Base-by-base conservation (phyloP, 768 basidiomycete genomes). In the Podaxis rugospora region DNA sequence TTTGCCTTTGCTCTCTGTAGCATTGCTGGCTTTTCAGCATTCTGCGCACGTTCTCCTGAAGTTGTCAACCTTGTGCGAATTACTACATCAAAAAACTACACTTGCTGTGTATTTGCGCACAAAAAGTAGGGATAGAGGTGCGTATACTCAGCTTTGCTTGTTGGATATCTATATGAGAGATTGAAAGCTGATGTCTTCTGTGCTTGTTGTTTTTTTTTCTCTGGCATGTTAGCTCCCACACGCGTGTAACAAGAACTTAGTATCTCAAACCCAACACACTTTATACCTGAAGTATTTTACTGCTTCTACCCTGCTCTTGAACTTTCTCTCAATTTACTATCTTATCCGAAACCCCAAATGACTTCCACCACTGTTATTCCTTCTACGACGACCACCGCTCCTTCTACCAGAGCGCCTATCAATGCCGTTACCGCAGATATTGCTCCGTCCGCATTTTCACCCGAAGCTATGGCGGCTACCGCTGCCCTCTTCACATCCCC, bases 331-430 rank as follows among this genome's bases (percentile, higher is more conserved):
- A 23, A 39, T 39, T 55, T 55, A 9, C 52, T 18, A 53, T 55
- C 47, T 52, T 65, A 51, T 46, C 62, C 56, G 37, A 58, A 57
- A 62, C 49, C 40, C 58, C 65, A 66, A 66, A 72, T 70, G 68
- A 51, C 69, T 28, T 63, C 66, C 51, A 63, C 62, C 64, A 68
- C 66, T 70, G 69, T 64, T 70, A 72, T 77, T 73, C 27, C 51
- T 35, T 6, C 51, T 18, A n/a, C 28, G 0, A 32, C 51, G 3
- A 28, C 35, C 51, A 52, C 27, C 13, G 9, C 4, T 32, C n/a
- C 50, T 14, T 16, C 21, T 3, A 1, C 18, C 46, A 47, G 2
- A 42, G 14, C 14, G 0, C 1, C 14, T 42, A 14, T 2, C 14
- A 14, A 42, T 7, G 28, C 47, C 47, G 21, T 14, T 5, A 14